Percentiles rank a stretch among this genome's conserved stretches.
Conservation (phyloP, 345 rosid genomes). For the Rhodamnia rubescens region DNA sequence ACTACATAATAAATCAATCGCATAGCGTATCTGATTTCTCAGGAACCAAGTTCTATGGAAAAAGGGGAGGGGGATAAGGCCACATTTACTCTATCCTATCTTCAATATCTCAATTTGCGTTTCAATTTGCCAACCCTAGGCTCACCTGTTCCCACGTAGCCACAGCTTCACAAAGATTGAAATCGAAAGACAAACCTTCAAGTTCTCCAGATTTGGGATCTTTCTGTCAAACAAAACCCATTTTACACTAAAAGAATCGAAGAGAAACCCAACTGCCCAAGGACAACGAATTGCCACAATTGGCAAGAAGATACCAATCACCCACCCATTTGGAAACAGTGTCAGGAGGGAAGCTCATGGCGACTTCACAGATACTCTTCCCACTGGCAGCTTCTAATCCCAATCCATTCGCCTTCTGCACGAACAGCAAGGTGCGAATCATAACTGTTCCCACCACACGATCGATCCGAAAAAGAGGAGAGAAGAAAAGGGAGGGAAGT, state of each 20-base stretch:
- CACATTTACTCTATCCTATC: not conserved
- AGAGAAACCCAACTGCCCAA: not conserved
- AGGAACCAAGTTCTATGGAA: not conserved
- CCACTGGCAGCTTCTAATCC: constrained; percentile 61
- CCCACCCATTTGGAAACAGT: constrained; percentile 90
- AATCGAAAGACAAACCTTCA: constrained; percentile 70
- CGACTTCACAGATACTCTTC: constrained; percentile 52
- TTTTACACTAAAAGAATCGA: not conserved
- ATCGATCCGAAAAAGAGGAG: not conserved
- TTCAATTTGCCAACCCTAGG: not conserved
- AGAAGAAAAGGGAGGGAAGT: not conserved
- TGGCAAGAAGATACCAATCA: not conserved
- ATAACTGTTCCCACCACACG: not conserved
- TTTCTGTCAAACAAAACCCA: constrained; percentile 22
- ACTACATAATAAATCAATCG: constrained; percentile 25
- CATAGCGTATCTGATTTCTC: not conserved
- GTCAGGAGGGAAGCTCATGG: constrained; percentile 52
- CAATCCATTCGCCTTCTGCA: constrained; percentile 83
- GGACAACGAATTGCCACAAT: not conserved
- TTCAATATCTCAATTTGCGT: not conserved
- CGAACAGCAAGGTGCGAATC: not conserved
- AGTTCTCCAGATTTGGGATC: constrained; percentile 87
- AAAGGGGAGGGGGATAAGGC: not conserved
- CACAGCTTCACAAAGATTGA: constrained; percentile 85
- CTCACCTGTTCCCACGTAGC: constrained; percentile 88